Percentiles rank a stretch among this genome's conserved stretches.
Evolutionary conservation across 2,329 filamentous ascomycete species (phyloP).

Genomic region (Aureobasidium melanogenum): DNA sequence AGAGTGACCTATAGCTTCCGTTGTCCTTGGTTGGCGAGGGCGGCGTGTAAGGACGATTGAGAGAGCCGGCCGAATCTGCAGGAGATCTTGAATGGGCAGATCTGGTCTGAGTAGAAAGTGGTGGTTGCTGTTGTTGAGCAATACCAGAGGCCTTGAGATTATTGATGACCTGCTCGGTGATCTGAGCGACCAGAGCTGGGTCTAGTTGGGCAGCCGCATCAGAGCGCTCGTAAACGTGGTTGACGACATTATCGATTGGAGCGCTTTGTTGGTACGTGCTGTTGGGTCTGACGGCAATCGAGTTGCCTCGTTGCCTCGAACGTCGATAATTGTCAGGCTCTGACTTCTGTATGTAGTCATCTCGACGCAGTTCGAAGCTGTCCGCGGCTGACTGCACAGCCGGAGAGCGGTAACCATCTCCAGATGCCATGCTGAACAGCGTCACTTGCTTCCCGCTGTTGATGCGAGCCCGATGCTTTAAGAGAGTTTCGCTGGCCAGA

Average conservation of each 20-base stretch:
- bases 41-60: slow-evolving; percentile 45
- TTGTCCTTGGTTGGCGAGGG: slow-evolving; percentile 40
- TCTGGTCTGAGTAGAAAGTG: slow-evolving; percentile 4
- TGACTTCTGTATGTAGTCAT: background rate
- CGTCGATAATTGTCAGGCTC: background rate
- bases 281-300: background rate
- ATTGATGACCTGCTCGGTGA: slow-evolving; percentile 43
- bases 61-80: slow-evolving; percentile 38
- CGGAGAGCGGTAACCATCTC: background rate
- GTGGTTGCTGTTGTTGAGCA: slow-evolving; percentile 15
- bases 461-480: background rate
- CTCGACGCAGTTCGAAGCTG: background rate
- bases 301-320: background rate
- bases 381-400: background rate
- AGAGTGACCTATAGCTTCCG: slow-evolving; percentile 24
- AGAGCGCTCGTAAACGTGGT: slow-evolving; percentile 45
- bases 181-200: slow-evolving; percentile 52
- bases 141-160: slow-evolving; percentile 40
- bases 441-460: background rate
- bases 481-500: background rate
- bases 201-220: slow-evolving; percentile 44
- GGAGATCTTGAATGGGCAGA: slow-evolving; percentile 29
- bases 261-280: slow-evolving; percentile 18
- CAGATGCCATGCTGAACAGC: background rate
- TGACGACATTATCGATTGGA: slow-evolving; percentile 49